Conservation (phyloP, 2,329 filamentous ascomycete genomes). For the Phoma herbarum region DNA sequence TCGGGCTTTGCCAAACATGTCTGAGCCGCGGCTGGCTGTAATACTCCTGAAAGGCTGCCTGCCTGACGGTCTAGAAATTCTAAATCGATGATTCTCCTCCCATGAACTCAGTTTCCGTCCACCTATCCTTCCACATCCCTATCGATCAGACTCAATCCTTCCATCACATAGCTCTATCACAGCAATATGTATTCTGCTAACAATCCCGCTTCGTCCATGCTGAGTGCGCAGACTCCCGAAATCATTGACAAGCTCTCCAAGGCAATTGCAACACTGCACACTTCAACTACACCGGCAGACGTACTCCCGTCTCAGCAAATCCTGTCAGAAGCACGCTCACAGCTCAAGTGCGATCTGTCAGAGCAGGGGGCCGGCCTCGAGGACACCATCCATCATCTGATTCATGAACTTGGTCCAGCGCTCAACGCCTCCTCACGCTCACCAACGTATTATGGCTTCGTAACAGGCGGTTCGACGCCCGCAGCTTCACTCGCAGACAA, state of each 20-base stretch:
- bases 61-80: background rate
- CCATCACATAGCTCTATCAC: background rate
- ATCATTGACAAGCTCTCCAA: slow-evolving; percentile 31
- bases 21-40: background rate
- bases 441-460: slow-evolving; percentile 77
- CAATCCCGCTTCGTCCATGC: background rate
- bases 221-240: slow-evolving; percentile 27
- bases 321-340: slow-evolving; percentile 44
- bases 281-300: slow-evolving; percentile 25
- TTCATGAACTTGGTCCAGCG: slow-evolving; percentile 60
- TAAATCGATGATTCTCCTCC: background rate
- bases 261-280: slow-evolving; percentile 38
- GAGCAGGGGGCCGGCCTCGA: slow-evolving; percentile 55
- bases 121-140: background rate
- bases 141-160: background rate
- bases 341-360: slow-evolving; percentile 52
- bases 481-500: slow-evolving; percentile 84
- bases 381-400: slow-evolving; percentile 55
- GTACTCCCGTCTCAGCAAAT: slow-evolving; percentile 48
- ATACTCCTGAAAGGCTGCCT: background rate
- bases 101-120: background rate
- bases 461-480: slow-evolving; percentile 82
- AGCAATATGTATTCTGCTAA: background rate
- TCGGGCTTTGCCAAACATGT: slow-evolving; percentile 2
- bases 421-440: slow-evolving; percentile 70